Conservation (phyloP, 2,329 filamentous ascomycete genomes). For the Pyrenochaeta sp. region DNA sequence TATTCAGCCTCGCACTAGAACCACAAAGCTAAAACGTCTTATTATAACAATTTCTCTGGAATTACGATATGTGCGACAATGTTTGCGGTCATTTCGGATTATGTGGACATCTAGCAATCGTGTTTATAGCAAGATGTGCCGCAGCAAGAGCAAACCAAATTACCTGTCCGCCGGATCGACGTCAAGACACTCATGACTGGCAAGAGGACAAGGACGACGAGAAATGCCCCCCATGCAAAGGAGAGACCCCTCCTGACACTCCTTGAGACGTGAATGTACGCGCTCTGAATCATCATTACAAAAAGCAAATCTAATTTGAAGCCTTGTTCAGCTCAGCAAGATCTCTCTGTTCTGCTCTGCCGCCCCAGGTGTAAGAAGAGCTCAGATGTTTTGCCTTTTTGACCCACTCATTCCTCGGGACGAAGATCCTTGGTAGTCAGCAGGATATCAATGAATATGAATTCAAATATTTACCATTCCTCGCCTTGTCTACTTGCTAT, state of each 20-base stretch:
- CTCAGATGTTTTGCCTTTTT: constrained; percentile 1
- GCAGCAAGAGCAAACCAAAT: constrained; percentile 1
- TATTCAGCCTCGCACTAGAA: too few relatives aligned
- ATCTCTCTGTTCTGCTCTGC: constrained; percentile 1
- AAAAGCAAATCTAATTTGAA: not conserved
- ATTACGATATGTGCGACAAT: constrained; percentile 10
- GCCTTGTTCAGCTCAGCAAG: not conserved
- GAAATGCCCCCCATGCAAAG: constrained; percentile 6
- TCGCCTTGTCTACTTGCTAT: constrained; percentile 2
- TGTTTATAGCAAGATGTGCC: constrained; percentile 3
- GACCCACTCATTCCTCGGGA: not conserved
- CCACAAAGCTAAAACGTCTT: too few relatives aligned
- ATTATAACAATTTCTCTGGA: too few relatives aligned
- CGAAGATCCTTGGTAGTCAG: constrained; percentile 1
- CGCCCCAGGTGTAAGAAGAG: constrained; percentile 1
- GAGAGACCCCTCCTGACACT: constrained; percentile 4
- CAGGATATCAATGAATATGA: not conserved
- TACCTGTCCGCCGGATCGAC: constrained; percentile 2
- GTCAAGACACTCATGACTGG: constrained; percentile 4
- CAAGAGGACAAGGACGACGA: constrained; percentile 8
- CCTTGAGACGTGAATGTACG: not conserved
- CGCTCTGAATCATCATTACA: not conserved
- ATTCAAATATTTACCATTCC: not conserved
- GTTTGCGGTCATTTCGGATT: constrained; percentile 4
- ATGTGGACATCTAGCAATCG: constrained; percentile 1